Percentiles rank a stretch among this genome's conserved stretches.
Conservation (phyloP, 352 stramenopile species). For the Phytophthora pseudosyringae region DNA sequence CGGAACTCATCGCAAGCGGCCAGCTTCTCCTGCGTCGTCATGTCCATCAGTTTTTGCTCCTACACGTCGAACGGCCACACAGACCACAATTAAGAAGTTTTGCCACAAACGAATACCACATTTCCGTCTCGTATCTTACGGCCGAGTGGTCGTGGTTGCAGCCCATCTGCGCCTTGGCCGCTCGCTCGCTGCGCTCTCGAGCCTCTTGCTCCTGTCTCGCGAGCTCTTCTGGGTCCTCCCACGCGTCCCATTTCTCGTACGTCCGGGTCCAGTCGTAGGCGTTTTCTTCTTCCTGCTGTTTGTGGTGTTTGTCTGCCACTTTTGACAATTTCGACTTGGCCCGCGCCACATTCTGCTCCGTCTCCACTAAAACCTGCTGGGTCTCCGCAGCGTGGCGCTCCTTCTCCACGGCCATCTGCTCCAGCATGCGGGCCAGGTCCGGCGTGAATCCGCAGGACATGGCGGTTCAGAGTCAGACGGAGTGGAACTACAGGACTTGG, state of each 20-base stretch:
- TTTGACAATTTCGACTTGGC: constrained; percentile 47
- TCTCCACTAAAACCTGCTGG: constrained; percentile 39
- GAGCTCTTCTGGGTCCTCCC: constrained; percentile 83
- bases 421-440: constrained; percentile 71
- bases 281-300: constrained; percentile 21
- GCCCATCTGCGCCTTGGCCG: constrained; percentile 49
- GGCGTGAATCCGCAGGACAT: constrained; percentile 80
- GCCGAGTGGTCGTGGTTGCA: constrained; percentile 90
- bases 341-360: constrained; percentile 48
- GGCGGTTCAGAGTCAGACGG: neutral
- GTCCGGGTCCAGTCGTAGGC: constrained; percentile 79
- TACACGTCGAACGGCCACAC: neutral
- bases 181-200: constrained; percentile 66
- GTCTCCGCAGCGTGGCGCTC: constrained; percentile 49
- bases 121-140: constrained; percentile 23
- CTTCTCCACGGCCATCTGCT: constrained; percentile 68
- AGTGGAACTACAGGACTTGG: too few species aligned
- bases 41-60: constrained; percentile 90
- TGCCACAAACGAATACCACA: constrained; percentile 2
- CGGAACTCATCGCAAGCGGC: constrained; percentile 70
- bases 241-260: constrained; percentile 85
- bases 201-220: constrained; percentile 66
- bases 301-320: constrained; percentile 24
- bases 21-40: constrained; percentile 74
- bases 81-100: constrained; percentile 17